phyloP scores from a whole-genome alignment of 805 yeast genomes.

The Ogataea corticis region DNA sequence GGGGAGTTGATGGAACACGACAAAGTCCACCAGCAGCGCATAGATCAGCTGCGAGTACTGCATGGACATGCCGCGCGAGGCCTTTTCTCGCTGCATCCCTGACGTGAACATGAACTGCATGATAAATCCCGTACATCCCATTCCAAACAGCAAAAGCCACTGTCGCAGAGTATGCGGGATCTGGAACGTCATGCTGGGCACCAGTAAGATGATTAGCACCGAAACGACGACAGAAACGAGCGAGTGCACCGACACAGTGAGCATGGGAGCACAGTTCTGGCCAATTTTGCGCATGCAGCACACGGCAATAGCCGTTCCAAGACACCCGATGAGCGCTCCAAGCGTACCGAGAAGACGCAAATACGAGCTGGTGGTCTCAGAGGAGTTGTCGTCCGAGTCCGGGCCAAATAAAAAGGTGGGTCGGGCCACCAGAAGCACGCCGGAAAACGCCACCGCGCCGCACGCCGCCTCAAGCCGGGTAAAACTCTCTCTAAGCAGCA shows the following conservation, averaged over 20 bases:
- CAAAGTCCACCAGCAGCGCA: conserved; percentile 73
- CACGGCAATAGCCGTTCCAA: conserved; percentile 70
- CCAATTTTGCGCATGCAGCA: conserved; percentile 76
- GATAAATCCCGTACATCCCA: conserved; percentile 79
- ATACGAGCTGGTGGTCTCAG: conserved; percentile 52
- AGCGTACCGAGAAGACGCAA: conserved; percentile 60
- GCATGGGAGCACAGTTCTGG: conserved; percentile 72
- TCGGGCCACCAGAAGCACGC: conserved; percentile 79
- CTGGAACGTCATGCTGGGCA: conserved; percentile 61
- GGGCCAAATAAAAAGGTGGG: conserved; percentile 70
- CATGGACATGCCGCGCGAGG: conserved; percentile 75
- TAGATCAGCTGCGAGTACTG: conserved; percentile 75
- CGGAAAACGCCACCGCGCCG: conserved; percentile 64
- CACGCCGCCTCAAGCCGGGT: conserved; percentile 68
- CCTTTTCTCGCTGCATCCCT: conserved; percentile 80
- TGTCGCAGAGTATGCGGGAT: conserved; percentile 62
- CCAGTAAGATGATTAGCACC: conserved; percentile 46
- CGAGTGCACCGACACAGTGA: conserved; percentile 79
- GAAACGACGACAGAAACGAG: conserved; percentile 58
- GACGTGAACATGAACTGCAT: conserved; percentile 80
- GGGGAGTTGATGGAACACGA: conserved; percentile 75
- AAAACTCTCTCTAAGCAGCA: conserved; percentile 64
- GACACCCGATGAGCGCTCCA: conserved; percentile 65
- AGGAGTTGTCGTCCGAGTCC: neutral
- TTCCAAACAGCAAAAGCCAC: conserved; percentile 60